Base-by-base conservation (phyloP, 2,329 filamentous ascomycete genomes). In the Phaeosphaeria sp. region DNA sequence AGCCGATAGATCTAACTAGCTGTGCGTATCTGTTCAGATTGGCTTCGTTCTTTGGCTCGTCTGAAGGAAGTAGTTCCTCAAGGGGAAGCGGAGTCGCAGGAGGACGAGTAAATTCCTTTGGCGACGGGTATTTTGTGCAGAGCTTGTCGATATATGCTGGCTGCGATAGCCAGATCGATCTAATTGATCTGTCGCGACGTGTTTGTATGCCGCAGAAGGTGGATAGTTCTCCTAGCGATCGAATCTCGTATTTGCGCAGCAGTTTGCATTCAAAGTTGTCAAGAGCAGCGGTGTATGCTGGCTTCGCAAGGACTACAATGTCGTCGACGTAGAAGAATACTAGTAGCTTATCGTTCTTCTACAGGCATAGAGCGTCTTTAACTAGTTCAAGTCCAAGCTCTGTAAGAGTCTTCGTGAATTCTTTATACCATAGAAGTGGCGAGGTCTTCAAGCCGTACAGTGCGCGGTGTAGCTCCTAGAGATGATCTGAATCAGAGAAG, bases 1-100 rank as follows among this genome's bases (percentile, higher is more conserved):
- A 72, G 22, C 53, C 51, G 22, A 69, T 52, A 6, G 49, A 70
- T 18, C 66, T 50, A 40, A 69, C 54, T 22, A 57, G 48, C 11
- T 30, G 24, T 65, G 47, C 39, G 13, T 17, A 42, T 42, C 13
- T 20, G 39, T 65, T 58, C 39, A 51, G 24, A 47, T 57, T 64
- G 1, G 51, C 42, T 11, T 61, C 25, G 27, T 57, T 57, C 33
- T 50, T 56, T 51, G 39, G 53, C 36, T 64, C 9, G 33, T 54
- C 40, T n/a, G 50, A 55, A 11, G 36, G 45, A 13, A 63, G 47
- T 46, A 63, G 46, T 30, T 30, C 25, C 25, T 30, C 25, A 11
- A 30, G 25, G 25, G 25, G 25, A 30, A 30, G 25, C 25, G 25
- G 11, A 30, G 25, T 30, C 11, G 25, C 25, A 30, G 25, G 25